phyloP scores from a whole-genome alignment of 2,329 filamentous ascomycete genomes.

The Botrytis byssoidea region DNA sequence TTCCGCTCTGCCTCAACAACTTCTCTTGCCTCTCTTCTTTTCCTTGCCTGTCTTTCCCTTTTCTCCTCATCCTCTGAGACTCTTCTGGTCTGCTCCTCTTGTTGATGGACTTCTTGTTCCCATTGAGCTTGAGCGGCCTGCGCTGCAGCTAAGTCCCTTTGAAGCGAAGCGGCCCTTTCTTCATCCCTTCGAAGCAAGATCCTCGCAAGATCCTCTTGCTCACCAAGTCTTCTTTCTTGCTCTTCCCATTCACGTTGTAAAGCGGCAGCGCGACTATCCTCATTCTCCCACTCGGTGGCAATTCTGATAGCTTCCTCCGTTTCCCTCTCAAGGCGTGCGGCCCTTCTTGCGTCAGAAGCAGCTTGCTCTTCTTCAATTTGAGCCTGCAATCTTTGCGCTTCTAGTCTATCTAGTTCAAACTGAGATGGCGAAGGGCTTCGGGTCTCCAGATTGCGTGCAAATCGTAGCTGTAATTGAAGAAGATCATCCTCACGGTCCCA shows the following conservation, averaged over 20 bases:
- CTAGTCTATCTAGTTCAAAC: slow-evolving; percentile 15
- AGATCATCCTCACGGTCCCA: slow-evolving; percentile 19
- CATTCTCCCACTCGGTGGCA: slow-evolving; percentile 18
- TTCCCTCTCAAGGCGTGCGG: slow-evolving; percentile 11
- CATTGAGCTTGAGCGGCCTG: slow-evolving; percentile 19
- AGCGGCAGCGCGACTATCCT: slow-evolving; percentile 6
- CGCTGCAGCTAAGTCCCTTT: slow-evolving; percentile 16
- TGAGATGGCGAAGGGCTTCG: slow-evolving; percentile 3
- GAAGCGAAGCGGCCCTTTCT: neutral
- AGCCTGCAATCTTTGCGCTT: slow-evolving; percentile 20
- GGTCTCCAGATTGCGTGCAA: neutral
- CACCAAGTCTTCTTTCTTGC: slow-evolving; percentile 5
- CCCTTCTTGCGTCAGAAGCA: neutral
- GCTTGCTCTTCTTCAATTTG: slow-evolving; percentile 16
- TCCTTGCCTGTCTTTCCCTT: neutral
- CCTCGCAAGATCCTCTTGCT: slow-evolving; percentile 14
- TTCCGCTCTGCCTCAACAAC: slow-evolving; percentile 2
- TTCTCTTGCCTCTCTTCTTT: neutral
- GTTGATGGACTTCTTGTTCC: slow-evolving; percentile 7
- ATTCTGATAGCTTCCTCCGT: slow-evolving; percentile 17
- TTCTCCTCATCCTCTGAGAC: neutral
- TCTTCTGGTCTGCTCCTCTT: slow-evolving; percentile 6
- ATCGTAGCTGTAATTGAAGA: slow-evolving; percentile 13
- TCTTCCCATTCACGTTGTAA: slow-evolving; percentile 14
- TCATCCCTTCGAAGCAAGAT: slow-evolving; percentile 7